Evolutionary conservation across 495 filamentous ascomycete genomes (phyloP).

Genomic region (Hapsidospora chrysogenum): DNA sequence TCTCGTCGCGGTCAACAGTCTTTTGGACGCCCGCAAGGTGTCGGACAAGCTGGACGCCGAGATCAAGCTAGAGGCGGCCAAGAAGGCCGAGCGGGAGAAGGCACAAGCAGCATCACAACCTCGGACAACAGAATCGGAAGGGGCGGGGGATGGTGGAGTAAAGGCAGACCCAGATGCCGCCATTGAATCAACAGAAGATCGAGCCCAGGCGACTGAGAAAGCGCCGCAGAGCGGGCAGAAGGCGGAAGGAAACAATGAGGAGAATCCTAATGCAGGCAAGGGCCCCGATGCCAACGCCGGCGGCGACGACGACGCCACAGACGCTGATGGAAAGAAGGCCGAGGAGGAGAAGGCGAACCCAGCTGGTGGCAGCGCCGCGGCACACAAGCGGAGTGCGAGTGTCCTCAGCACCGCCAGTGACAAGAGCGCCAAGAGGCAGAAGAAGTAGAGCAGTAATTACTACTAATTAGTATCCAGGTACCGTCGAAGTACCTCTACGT

Average conservation of each 20-base stretch:
- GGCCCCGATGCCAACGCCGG: slow-evolving; percentile 3
- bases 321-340: too few species aligned
- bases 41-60: slow-evolving; percentile 77
- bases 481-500: background rate
- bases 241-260: slow-evolving; percentile 7
- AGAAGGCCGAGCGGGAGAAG: slow-evolving; percentile 43
- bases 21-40: slow-evolving; percentile 72
- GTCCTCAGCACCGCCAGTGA: slow-evolving; percentile 52
- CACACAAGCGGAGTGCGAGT: slow-evolving; percentile 60
- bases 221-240: slow-evolving; percentile 2
- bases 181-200: slow-evolving; percentile 9
- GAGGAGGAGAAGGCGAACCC: slow-evolving; percentile 10
- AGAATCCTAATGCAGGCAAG: slow-evolving; percentile 8
- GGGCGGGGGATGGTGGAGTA: slow-evolving; percentile 1
- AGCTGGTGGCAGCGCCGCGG: slow-evolving; percentile 13
- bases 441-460: slow-evolving; percentile 39
- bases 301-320: background rate
- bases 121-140: slow-evolving; percentile 4
- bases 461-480: too few species aligned
- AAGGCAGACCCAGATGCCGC: slow-evolving; percentile 6
- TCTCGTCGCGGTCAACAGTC: slow-evolving; percentile 49
- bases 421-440: slow-evolving; percentile 54
- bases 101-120: slow-evolving; percentile 11
- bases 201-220: slow-evolving; percentile 5
- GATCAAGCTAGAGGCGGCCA: slow-evolving; percentile 52